Percentiles rank a stretch among this genome's conserved stretches.
phyloP scores from a whole-genome alignment of 140 eudicot genomes.

The Anethum foeniculum region DNA sequence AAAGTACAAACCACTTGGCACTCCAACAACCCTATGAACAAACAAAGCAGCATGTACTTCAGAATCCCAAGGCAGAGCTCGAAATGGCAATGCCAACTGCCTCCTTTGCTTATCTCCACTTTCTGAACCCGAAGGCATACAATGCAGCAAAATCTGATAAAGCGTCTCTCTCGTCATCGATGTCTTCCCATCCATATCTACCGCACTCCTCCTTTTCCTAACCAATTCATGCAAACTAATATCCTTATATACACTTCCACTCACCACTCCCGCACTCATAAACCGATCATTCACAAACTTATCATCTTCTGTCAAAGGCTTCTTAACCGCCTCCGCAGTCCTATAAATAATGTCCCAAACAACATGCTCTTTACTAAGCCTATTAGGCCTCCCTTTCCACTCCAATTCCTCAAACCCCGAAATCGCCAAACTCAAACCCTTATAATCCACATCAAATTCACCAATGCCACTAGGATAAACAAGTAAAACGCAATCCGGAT shows the following conservation, averaged over 20 bases:
- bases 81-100: conserved; percentile 65
- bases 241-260: conserved; percentile 44
- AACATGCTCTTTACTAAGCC: conserved; percentile 73
- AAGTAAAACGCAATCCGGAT: conserved; percentile 83
- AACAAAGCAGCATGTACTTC: conserved; percentile 81
- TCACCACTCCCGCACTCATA: conserved; percentile 28
- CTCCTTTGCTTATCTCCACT: conserved; percentile 49
- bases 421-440: conserved; percentile 35
- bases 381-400: conserved; percentile 87
- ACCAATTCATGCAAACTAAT: conserved; percentile 58
- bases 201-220: conserved; percentile 92
- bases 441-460: conserved; percentile 43
- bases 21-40: conserved; percentile 84
- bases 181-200: conserved; percentile 81
- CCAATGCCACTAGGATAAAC: conserved; percentile 55
- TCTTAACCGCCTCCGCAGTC: conserved; percentile 59
- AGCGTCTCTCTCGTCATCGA: conserved; percentile 46
- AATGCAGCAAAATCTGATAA: conserved; percentile 73
- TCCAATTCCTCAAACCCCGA: conserved; percentile 46
- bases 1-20: conserved; percentile 80
- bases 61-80: conserved; percentile 79
- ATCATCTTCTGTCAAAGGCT: conserved; percentile 38
- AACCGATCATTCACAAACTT: conserved; percentile 34
- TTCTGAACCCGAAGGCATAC: conserved; percentile 69
- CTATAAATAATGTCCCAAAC: conserved; percentile 83